These are phyloP conservation scores for Mycena indigotica DNA, from an alignment of 768 basidiomycete genomes.

Conservation along the genomic window DNA sequence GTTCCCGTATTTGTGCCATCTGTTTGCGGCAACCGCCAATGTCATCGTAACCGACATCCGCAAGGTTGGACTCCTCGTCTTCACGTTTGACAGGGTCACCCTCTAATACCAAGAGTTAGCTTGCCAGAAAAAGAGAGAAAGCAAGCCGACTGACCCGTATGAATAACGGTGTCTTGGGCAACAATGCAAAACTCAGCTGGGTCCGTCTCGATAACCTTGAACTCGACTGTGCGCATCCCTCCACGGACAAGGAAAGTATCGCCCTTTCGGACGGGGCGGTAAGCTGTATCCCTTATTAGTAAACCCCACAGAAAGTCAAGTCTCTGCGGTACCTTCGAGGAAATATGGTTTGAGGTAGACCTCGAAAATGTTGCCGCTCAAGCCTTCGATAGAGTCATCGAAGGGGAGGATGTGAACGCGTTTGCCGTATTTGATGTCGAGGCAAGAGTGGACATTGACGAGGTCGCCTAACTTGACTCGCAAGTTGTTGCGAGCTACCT, in stretches of 20 bases:
- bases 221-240: conserved; percentile 97
- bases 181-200: conserved; percentile 98
- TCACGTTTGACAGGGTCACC: conserved; percentile 99
- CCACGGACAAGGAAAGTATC: conserved; percentile 99
- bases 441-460: conserved; percentile 92
- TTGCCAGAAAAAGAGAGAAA: background rate
- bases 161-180: conserved; percentile 97
- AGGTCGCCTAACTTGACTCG: conserved; percentile 97
- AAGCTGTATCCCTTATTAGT: too few relatives aligned
- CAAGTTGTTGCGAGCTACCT: conserved; percentile 98
- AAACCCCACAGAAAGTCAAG: too few relatives aligned
- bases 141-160: conserved; percentile 59
- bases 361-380: conserved; percentile 98
- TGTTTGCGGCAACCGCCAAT: conserved; percentile 99
- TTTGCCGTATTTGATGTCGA: conserved; percentile 99
- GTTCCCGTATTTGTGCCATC: conserved; percentile 99
- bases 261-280: conserved; percentile 93
- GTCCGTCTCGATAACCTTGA: conserved; percentile 98
- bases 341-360: conserved; percentile 99
- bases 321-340: conserved; percentile 90
- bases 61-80: conserved; percentile 95
- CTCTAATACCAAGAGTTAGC: conserved; percentile 51
- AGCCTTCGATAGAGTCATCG: conserved; percentile 96
- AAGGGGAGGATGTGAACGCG: conserved; percentile 96
- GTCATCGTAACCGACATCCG: conserved; percentile 98